Base-by-base conservation (phyloP, 2,329 filamentous ascomycete species). In the Fusarium citri region DNA sequence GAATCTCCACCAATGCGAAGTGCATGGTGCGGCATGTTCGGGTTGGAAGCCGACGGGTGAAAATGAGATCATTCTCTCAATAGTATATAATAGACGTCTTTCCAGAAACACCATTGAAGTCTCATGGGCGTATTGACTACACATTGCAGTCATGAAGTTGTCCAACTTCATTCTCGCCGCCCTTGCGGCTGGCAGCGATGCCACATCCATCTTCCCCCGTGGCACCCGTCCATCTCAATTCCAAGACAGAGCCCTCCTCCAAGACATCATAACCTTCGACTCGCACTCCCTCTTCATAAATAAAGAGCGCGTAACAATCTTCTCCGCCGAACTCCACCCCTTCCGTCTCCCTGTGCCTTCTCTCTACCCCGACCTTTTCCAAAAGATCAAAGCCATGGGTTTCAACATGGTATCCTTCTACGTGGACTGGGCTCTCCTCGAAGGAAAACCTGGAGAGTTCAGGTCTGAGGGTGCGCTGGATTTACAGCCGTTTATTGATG, bases 391-490 rank as follows among this genome's bases (percentile, higher is more conserved):
- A 78, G 90, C 92, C 1, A 80, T 94, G 3, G 93, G 93, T 0
- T 94, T 94, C 80, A 95, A 92, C 72, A 87, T 88, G 46, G 91
- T 94, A 2, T 94, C 91, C 0, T 94, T 94, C 78, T 95, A 95
- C 74, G 84, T 90, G 9, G 87, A 94, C 72, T 97, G 92, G 93
- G 91, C 91, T 5, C 81, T 95, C 4, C 78, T 94, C 0, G 93
- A 96, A 77, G 92, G 91, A 4, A 90, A 91, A 63, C 89, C 84
- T 0, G 93, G 92, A 2, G 82, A 88, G 6, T 94, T 93, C 74
- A 83, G 83, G 11, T 90, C 89, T 2, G 88, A 93, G 4, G 93
- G 92, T 0, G 84, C 94, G 18, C 93, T 94, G 72, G 89, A 87
- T 16, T 82, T 92, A 6, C 86, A 93, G 68, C 89, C 90, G 0